Evolutionary conservation across 805 yeast genomes (phyloP).

Genomic region (Komagataella phaffii): DNA sequence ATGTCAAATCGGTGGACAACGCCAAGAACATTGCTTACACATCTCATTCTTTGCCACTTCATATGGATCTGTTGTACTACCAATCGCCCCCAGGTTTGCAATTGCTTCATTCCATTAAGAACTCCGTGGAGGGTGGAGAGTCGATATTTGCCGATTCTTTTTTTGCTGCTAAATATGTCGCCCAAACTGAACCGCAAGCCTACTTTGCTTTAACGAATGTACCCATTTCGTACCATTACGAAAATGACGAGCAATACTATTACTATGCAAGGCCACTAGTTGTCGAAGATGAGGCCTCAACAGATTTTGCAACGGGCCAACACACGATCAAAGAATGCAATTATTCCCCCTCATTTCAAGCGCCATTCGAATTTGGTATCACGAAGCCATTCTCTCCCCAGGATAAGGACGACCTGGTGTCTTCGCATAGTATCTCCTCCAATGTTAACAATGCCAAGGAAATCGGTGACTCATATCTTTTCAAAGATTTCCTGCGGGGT

Average conservation of each 20-base stretch:
- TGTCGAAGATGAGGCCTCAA: slow-evolving; percentile 33
- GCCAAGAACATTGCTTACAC: slow-evolving; percentile 67
- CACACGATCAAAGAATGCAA: slow-evolving; percentile 41
- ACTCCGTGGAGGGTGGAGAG: slow-evolving; percentile 51
- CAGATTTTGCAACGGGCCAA: slow-evolving; percentile 10
- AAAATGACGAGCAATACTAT: slow-evolving; percentile 47
- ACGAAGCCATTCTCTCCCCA: slow-evolving; percentile 17
- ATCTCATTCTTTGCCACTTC: slow-evolving; percentile 49
- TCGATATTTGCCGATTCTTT: slow-evolving; percentile 60
- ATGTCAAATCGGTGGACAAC: slow-evolving; percentile 37
- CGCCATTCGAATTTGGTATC: slow-evolving; percentile 54
- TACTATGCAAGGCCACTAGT: slow-evolving; percentile 49
- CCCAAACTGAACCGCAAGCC: slow-evolving; percentile 43
- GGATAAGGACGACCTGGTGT: slow-evolving; percentile 4
- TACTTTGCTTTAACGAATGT: slow-evolving; percentile 46
- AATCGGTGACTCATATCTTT: slow-evolving; percentile 24
- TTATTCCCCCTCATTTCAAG: slow-evolving; percentile 78
- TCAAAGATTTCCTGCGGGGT: slow-evolving; percentile 47
- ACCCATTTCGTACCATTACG: slow-evolving; percentile 60
- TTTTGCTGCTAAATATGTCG: slow-evolving; percentile 45
- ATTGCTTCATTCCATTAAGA: slow-evolving; percentile 44
- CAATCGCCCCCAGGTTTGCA: slow-evolving; percentile 79
- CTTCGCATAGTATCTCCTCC: slow-evolving; percentile 4
- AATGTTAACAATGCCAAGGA: slow-evolving; percentile 17
- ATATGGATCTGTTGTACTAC: slow-evolving; percentile 65